Conservation (phyloP, 257 asterid genomes). For the Nicotiana tabacum region DNA sequence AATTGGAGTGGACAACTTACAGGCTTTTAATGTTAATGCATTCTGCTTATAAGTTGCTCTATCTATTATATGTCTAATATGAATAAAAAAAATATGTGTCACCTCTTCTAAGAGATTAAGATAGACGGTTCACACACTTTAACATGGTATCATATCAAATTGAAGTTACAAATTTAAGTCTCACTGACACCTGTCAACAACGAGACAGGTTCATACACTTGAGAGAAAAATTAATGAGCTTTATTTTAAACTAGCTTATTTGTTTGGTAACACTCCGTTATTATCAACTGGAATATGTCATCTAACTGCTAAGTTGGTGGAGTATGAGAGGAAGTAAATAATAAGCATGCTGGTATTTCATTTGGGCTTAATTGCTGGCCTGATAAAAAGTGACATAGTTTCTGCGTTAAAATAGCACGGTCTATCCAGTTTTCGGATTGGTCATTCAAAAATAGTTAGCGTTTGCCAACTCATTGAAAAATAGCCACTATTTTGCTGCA, state of each 20-base stretch:
- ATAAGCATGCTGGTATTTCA: neutral
- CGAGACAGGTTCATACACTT: neutral
- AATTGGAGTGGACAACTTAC: neutral
- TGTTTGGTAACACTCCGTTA: no score
- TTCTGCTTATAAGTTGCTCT: neutral
- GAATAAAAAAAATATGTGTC: neutral
- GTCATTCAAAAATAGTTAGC: no score
- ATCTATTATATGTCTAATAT: neutral
- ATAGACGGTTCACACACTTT: neutral
- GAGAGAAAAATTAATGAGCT: neutral
- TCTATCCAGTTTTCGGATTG: no score
- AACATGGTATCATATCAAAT: neutral
- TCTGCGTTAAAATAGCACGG: no score
- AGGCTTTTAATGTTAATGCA: neutral
- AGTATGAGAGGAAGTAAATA: no score
- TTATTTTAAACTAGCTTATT: no score
- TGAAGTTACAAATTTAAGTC: neutral
- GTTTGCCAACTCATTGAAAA: no score
- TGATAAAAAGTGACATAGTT: neutral
- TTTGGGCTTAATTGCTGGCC: neutral
- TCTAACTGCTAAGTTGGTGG: no score
- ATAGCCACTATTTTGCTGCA: no score
- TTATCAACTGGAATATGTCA: no score
- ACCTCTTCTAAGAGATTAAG: neutral
- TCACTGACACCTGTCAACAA: neutral